Evolutionary conservation across 768 basidiomycete genomes (phyloP).

Genomic region (Coprinopsis cinerea): DNA sequence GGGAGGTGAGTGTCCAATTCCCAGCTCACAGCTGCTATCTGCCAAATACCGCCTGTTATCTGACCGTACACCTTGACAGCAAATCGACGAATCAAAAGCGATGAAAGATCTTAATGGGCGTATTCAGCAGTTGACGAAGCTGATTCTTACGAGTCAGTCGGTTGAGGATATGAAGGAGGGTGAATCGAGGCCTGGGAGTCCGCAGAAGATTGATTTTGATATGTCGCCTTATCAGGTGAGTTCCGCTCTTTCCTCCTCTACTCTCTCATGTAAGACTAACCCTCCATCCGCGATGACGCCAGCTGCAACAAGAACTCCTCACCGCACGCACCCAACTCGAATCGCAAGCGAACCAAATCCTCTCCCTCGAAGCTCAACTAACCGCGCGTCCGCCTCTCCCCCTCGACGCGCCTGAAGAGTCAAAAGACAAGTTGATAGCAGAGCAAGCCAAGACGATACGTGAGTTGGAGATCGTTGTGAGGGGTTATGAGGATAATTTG

Average conservation of each 20-base stretch:
- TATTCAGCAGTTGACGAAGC: slow-evolving; percentile 77
- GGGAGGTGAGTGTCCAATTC: slow-evolving; percentile 32
- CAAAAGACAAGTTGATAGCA: slow-evolving; percentile 69
- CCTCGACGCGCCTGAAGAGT: slow-evolving; percentile 56
- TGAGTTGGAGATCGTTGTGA: slow-evolving; percentile 68
- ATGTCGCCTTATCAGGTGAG: slow-evolving; percentile 79
- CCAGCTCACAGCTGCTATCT: too few species aligned
- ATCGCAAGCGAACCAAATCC: slow-evolving; percentile 75
- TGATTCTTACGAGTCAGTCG: slow-evolving; percentile 81
- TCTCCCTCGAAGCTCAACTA: slow-evolving; percentile 76
- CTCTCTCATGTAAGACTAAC: background rate
- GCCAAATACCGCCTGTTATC: background rate
- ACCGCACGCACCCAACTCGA: slow-evolving; percentile 72
- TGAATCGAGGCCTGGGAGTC: slow-evolving; percentile 75
- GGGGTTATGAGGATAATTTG: slow-evolving; percentile 67
- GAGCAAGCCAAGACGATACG: slow-evolving; percentile 72
- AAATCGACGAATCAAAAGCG: slow-evolving; percentile 80
- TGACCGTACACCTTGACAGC: slow-evolving; percentile 30
- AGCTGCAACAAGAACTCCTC: slow-evolving; percentile 88
- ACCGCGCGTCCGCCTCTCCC: slow-evolving; percentile 64
- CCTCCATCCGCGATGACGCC: slow-evolving; percentile 1
- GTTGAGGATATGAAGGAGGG: slow-evolving; percentile 65
- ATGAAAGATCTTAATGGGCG: slow-evolving; percentile 78
- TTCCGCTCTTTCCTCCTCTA: slow-evolving; percentile 1
- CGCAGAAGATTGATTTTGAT: slow-evolving; percentile 85